Evolutionary conservation across 805 yeast species (phyloP).

Genomic region (Myxozyma melibiosi): DNA sequence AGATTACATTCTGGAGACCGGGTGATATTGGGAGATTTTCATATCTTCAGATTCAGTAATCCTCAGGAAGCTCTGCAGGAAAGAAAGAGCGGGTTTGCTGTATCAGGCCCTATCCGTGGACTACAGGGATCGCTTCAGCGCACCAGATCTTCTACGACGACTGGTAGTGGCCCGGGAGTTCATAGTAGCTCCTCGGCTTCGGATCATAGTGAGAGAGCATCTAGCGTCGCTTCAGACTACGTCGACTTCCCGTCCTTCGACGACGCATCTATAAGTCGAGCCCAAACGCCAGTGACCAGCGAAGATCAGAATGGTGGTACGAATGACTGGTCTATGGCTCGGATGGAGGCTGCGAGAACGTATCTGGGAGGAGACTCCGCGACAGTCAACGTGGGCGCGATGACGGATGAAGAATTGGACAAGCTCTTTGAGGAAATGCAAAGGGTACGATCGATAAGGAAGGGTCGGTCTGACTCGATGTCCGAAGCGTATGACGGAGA

Average conservation of each 20-base stretch:
- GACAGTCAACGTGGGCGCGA: conserved; percentile 10
- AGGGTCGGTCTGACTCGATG: conserved; percentile 21
- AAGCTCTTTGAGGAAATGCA: conserved; percentile 30
- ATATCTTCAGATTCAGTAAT: conserved; percentile 37
- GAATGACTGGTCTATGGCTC: conserved; percentile 28
- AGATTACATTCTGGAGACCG: conserved; percentile 36
- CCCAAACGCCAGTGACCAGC: conserved; percentile 2
- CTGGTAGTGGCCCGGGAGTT: neutral
- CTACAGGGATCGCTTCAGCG: neutral
- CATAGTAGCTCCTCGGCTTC: conserved; percentile 10
- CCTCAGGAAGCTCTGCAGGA: conserved; percentile 31
- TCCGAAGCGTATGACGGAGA: conserved; percentile 18
- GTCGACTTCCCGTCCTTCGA: conserved; percentile 20
- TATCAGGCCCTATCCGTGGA: neutral
- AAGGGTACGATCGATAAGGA: conserved; percentile 22
- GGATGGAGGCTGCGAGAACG: conserved; percentile 25
- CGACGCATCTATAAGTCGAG: conserved; percentile 3
- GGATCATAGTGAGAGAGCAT: conserved; percentile 16
- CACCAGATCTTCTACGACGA: conserved; percentile 1
- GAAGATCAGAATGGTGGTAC: conserved; percentile 5
- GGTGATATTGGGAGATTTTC: conserved; percentile 35
- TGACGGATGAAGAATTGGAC: conserved; percentile 31
- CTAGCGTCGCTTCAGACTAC: conserved; percentile 18
- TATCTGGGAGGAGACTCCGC: conserved; percentile 25
- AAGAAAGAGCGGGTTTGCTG: neutral